Conservation (phyloP, 129 eudicot species). For the Logfia minima region DNA sequence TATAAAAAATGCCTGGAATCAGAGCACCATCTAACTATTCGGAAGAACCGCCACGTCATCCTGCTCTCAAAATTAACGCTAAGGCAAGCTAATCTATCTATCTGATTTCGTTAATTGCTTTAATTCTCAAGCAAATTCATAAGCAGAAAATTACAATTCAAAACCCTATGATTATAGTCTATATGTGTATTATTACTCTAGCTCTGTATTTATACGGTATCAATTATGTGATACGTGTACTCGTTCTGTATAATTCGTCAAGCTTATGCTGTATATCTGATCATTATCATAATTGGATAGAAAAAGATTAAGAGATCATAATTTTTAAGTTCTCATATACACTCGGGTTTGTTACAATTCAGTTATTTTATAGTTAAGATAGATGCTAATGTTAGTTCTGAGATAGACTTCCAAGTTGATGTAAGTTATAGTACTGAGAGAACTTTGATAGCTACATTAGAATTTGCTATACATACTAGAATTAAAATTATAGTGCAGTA, state of each 20-base stretch:
- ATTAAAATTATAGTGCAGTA: background rate
- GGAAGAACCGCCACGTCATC: conserved; percentile 75
- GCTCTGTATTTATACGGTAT: background rate
- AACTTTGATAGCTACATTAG: background rate
- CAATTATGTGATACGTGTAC: background rate
- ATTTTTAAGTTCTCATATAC: background rate
- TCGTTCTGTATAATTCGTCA: background rate
- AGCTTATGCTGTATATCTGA: background rate
- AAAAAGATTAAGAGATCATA: background rate
- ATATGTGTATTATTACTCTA: background rate
- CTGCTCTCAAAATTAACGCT: conserved; percentile 66
- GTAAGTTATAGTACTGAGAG: background rate
- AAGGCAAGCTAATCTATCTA: conserved; percentile 45
- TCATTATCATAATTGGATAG: background rate
- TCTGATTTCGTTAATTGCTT: conserved; percentile 2
- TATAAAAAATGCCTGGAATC: conserved; percentile 66
- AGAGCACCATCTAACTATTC: conserved; percentile 70
- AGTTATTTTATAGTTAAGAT: background rate
- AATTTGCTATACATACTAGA: background rate
- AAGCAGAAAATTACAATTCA: background rate
- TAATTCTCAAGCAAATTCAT: background rate
- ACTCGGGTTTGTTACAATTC: conserved; percentile 8
- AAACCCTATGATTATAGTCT: conserved; percentile 10
- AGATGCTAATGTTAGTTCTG: background rate
- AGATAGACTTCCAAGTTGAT: conserved; percentile 1